Percentiles rank a stretch among this genome's conserved stretches.
phyloP scores from a whole-genome alignment of 768 basidiomycete species.

The Zangia roseola region DNA sequence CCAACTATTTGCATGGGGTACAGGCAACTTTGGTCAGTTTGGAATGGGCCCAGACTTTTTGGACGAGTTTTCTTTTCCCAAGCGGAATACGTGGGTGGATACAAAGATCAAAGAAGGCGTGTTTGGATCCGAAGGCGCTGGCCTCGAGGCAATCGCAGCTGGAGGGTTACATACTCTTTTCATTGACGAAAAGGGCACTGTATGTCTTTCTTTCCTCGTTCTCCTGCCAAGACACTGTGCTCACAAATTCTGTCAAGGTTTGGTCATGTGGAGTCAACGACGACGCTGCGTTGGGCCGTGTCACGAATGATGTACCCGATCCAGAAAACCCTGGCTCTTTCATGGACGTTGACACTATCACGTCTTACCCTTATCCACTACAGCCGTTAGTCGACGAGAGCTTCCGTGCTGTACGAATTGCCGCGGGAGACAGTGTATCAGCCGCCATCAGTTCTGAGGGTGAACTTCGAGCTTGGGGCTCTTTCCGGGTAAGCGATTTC shows the following conservation, averaged over 20 bases:
- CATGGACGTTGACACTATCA: conserved; percentile 51
- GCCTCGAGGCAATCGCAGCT: conserved; percentile 77
- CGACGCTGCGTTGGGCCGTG: conserved; percentile 81
- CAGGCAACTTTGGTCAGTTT: conserved; percentile 94
- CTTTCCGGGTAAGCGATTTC: conserved; percentile 69
- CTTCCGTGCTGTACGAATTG: conserved; percentile 81
- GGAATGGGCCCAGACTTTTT: conserved; percentile 80
- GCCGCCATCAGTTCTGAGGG: conserved; percentile 81
- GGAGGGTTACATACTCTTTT: conserved; percentile 91
- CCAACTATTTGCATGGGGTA: conserved; percentile 84
- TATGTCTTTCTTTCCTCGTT: conserved; percentile 42
- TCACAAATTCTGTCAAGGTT: conserved; percentile 43
- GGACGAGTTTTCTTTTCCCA: conserved; percentile 74
- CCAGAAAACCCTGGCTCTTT: conserved; percentile 59
- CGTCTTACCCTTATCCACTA: conserved; percentile 62
- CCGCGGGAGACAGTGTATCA: conserved; percentile 85
- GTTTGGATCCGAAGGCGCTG: conserved; percentile 70
- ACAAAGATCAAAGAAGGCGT: conserved; percentile 67
- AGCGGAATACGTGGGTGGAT: conserved; percentile 74
- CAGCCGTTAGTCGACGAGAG: conserved; percentile 69
- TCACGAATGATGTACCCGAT: conserved; percentile 59
- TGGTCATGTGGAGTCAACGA: conserved; percentile 90
- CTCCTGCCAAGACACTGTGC: not conserved
- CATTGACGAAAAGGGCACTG: conserved; percentile 86
- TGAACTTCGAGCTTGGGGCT: conserved; percentile 84